phyloP scores from a whole-genome alignment of 495 filamentous ascomycete genomes.

The Penicillium mononematosum region DNA sequence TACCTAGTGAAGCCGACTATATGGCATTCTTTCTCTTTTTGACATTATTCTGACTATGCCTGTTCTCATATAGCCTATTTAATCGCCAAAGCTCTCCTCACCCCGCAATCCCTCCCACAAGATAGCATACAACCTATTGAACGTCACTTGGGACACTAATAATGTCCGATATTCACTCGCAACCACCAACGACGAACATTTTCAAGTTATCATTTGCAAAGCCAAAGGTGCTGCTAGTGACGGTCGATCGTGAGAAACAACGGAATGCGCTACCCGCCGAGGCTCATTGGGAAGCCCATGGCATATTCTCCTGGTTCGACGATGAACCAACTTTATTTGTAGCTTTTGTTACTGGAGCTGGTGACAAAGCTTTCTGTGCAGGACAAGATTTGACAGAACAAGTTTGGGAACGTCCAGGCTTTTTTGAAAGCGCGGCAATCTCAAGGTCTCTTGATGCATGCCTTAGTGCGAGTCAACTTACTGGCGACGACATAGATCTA shows the following conservation, averaged over 20 bases:
- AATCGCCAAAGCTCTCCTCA: not conserved
- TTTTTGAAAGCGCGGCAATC: no score
- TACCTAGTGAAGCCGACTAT: not conserved
- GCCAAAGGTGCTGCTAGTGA: conserved; percentile 36
- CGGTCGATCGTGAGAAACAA: conserved; percentile 35
- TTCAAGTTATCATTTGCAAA: conserved; percentile 33
- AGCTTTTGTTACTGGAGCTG: conserved; percentile 42
- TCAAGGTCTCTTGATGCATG: no score
- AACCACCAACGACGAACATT: conserved; percentile 20
- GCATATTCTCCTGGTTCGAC: conserved; percentile 50
- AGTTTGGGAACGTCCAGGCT: not conserved
- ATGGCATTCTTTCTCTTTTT: not conserved
- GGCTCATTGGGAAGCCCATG: conserved; percentile 45
- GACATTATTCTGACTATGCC: no score
- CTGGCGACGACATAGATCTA: no score
- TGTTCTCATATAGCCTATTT: not conserved
- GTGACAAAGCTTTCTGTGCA: conserved; percentile 52
- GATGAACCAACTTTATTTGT: conserved; percentile 43
- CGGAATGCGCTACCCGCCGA: conserved; percentile 44
- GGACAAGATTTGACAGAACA: conserved; percentile 46
- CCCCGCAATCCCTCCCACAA: not conserved
- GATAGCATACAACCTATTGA: no score
- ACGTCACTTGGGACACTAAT: not conserved
- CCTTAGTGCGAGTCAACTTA: no score
- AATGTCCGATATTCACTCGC: conserved; percentile 12